Conservation (phyloP, 2,329 filamentous ascomycete genomes). For the Aspergillus sp. region DNA sequence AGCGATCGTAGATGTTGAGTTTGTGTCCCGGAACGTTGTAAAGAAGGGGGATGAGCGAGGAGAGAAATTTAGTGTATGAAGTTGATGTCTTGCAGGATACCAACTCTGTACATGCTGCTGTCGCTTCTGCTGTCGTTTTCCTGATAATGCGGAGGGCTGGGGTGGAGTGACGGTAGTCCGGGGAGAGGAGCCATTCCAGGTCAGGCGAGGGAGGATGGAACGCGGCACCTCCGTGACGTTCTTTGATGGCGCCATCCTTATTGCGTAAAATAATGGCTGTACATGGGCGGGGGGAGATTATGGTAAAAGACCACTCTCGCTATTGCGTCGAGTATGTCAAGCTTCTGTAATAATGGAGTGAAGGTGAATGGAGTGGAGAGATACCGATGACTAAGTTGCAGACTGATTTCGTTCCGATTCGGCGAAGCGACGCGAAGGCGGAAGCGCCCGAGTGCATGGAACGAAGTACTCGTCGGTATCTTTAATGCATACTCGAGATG, state of each 20-base stretch:
- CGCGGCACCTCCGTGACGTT: constrained; percentile 40
- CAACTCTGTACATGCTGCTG: constrained; percentile 16
- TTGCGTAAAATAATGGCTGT: neutral
- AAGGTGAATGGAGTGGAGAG: neutral
- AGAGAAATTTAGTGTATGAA: constrained; percentile 9
- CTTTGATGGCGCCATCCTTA: constrained; percentile 37
- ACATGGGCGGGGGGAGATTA: neutral
- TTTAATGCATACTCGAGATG: neutral
- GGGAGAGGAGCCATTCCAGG: constrained; percentile 35
- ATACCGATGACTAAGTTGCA: neutral
- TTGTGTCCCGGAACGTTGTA: constrained; percentile 9
- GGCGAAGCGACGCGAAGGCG: neutral
- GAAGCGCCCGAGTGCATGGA: neutral
- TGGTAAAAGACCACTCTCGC: neutral
- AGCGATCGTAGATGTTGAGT: constrained; percentile 13
- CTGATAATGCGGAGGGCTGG: constrained; percentile 17
- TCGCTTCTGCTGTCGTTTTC: constrained; percentile 16
- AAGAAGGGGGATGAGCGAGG: constrained; percentile 10
- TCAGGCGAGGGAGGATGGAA: constrained; percentile 38
- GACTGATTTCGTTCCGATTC: neutral
- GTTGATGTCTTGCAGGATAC: constrained; percentile 16
- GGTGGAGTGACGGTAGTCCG: constrained; percentile 25
- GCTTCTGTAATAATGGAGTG: neutral
- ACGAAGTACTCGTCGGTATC: too few species aligned
- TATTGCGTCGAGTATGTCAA: neutral